Percentiles rank a stretch among this genome's conserved stretches.
Conservation (phyloP, 2,329 filamentous ascomycete species). For the Penicillium sp. region DNA sequence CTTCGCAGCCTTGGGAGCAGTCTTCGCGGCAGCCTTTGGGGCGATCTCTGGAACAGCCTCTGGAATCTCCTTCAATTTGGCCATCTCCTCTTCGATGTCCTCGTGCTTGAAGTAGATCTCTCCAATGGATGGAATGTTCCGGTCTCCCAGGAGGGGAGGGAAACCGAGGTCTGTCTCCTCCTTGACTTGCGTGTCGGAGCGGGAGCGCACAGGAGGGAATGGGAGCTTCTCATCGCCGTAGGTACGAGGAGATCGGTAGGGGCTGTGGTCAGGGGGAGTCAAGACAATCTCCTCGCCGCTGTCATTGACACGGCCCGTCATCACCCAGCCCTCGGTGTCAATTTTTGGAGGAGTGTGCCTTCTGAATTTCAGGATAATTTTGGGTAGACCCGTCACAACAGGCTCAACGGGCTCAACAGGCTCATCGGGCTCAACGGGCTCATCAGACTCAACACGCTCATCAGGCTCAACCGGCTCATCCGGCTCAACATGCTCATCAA, state of each 20-base stretch:
- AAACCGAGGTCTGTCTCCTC: slow-evolving; percentile 12
- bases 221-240: slow-evolving; percentile 16
- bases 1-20: not conserved
- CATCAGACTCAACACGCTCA: too few relatives aligned
- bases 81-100: slow-evolving; percentile 11
- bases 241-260: slow-evolving; percentile 13
- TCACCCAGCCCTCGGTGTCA: slow-evolving; percentile 9
- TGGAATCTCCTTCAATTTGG: not conserved
- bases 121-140: slow-evolving; percentile 14
- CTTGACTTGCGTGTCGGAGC: slow-evolving; percentile 8
- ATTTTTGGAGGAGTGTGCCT: not conserved
- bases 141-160: slow-evolving; percentile 19
- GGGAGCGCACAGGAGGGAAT: slow-evolving; percentile 15
- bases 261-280: slow-evolving; percentile 4
- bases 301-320: slow-evolving; percentile 13
- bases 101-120: slow-evolving; percentile 7
- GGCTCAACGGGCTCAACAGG: not conserved
- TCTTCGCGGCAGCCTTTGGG: not conserved
- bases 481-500: too few relatives aligned
- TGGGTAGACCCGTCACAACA: not conserved
- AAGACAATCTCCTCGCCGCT: slow-evolving; percentile 17
- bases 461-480: too few relatives aligned
- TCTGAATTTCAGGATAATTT: slow-evolving; percentile 1
- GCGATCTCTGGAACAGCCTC: not conserved
- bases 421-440: too few relatives aligned